These are phyloP conservation scores for Shiraia bambusicola DNA, from an alignment of 2,329 filamentous ascomycete species.

Conservation along the genomic window DNA sequence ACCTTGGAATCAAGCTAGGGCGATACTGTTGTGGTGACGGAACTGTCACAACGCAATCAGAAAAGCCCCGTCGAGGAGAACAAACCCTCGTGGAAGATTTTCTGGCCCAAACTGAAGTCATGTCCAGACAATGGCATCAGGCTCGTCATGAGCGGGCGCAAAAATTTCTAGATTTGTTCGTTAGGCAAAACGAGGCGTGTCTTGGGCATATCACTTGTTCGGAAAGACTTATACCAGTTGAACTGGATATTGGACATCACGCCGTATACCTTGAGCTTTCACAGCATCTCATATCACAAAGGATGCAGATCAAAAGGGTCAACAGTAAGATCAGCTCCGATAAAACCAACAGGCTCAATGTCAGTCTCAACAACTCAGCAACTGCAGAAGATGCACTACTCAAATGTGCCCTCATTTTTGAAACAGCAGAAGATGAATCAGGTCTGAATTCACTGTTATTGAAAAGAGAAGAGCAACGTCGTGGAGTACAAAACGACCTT, in stretches of 20 bases:
- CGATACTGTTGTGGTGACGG: constrained; percentile 53
- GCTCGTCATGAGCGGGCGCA: constrained; percentile 56
- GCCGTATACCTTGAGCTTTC: constrained; percentile 58
- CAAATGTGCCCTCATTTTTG: constrained; percentile 42
- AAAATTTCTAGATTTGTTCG: constrained; percentile 56
- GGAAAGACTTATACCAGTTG: constrained; percentile 49
- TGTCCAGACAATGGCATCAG: constrained; percentile 55
- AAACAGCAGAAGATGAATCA: constrained; percentile 13
- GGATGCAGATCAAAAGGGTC: constrained; percentile 50
- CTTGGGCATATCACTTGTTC: constrained; percentile 44
- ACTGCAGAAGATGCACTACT: constrained; percentile 57
- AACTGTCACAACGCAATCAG: constrained; percentile 49
- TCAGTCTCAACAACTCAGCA: constrained; percentile 48
- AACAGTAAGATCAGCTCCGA: constrained; percentile 43
- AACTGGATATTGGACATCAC: constrained; percentile 51
- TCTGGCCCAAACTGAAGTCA: constrained; percentile 52
- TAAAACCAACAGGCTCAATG: constrained; percentile 45
- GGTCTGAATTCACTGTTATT: constrained; percentile 15
- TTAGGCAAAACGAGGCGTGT: constrained; percentile 45
- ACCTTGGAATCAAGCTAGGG: constrained; percentile 59
- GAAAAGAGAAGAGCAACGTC: constrained; percentile 19
- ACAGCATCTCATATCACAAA: constrained; percentile 54
- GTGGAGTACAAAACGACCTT: constrained; percentile 14
- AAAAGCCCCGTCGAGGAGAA: constrained; percentile 40
- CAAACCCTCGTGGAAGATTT: constrained; percentile 56